Percentiles rank a stretch among this genome's conserved stretches.
Evolutionary conservation across 2,329 filamentous ascomycete species (phyloP).

Genomic region (Diplodia mutila): DNA sequence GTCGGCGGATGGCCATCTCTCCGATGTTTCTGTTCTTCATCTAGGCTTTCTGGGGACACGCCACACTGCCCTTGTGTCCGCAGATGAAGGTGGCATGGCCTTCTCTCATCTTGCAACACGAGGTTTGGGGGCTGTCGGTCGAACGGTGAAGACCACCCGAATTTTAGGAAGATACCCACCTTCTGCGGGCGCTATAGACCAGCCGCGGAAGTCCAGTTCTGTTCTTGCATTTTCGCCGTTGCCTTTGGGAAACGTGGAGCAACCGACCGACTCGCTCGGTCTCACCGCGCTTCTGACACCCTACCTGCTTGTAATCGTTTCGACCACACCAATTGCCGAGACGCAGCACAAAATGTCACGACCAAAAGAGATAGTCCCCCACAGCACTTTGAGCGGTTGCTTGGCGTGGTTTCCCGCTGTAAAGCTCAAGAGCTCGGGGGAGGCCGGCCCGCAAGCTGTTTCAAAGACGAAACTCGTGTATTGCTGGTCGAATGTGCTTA

Average conservation of each 20-base stretch:
- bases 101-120: slow-evolving; percentile 95
- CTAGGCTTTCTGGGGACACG: slow-evolving; percentile 93
- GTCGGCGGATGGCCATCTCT: slow-evolving; percentile 79
- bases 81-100: slow-evolving; percentile 94
- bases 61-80: slow-evolving; percentile 92
- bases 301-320: slow-evolving; percentile 94
- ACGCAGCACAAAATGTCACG: slow-evolving; percentile 93
- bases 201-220: slow-evolving; percentile 85
- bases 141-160: slow-evolving; percentile 84
- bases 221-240: slow-evolving; percentile 89
- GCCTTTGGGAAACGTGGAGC: slow-evolving; percentile 91
- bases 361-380: slow-evolving; percentile 86
- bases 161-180: slow-evolving; percentile 91
- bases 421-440: slow-evolving; percentile 77
- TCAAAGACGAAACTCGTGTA: slow-evolving; percentile 90
- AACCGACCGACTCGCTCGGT: slow-evolving; percentile 83
- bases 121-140: slow-evolving; percentile 82
- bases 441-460: slow-evolving; percentile 66
- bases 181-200: slow-evolving; percentile 63
- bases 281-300: slow-evolving; percentile 94
- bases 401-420: slow-evolving; percentile 97
- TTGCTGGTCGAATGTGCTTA: slow-evolving; percentile 98
- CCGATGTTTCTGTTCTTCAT: slow-evolving; percentile 78
- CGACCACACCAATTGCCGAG: slow-evolving; percentile 92
- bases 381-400: slow-evolving; percentile 91